Base-by-base conservation (phyloP, 2,329 filamentous ascomycete species). In the Curvularia verruculosa region DNA sequence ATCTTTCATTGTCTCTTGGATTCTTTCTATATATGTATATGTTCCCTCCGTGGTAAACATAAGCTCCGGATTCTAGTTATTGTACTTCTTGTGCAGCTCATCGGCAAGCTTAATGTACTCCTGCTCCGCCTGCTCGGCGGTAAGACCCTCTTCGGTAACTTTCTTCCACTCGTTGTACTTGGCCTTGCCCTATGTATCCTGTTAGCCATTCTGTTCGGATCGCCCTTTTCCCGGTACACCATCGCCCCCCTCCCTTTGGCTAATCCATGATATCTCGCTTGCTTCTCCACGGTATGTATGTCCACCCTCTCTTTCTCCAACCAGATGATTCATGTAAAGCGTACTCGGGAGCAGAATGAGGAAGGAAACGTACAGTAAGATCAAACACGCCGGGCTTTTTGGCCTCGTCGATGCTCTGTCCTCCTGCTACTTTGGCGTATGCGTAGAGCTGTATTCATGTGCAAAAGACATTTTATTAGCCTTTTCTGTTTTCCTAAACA, bases 121-220 rank as follows among this genome's bases (percentile, higher is more conserved):
- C 75, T 86, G 82, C 84, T 96, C 89, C 19, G 92, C 92, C 64
- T 87, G 77, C 63, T 88, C 83, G 60, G 84, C 72, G 8, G 83
- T 85, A 65, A 87, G 74, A 49, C 83, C 85, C 58, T 87, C 83
- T 60, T 92, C 85, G 70, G 86, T 84, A 61, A 87, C 71, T 73
- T 87, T 84, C 79, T 91, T 80, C 92, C 92, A 96, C 52, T 89
- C 86, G 69, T 82, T 84, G 80, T 88, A 85, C 84, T 96, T 96
- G 70, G 86, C 86, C 81, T 95, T 96, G 79, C 82, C 87, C 90
- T 92, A 31, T n/a, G 56, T 45, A 31, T 55, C 48, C 65, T 53
- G 47, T 44, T 28, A 31, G 36, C n/a, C 48, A 15, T 23, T n/a
- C 8, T 40, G 23, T 23, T 24, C 13, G 19, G 3, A 26, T 12